Conservation (phyloP, 768 basidiomycete genomes). For the Macrolepiota dolichaula region DNA sequence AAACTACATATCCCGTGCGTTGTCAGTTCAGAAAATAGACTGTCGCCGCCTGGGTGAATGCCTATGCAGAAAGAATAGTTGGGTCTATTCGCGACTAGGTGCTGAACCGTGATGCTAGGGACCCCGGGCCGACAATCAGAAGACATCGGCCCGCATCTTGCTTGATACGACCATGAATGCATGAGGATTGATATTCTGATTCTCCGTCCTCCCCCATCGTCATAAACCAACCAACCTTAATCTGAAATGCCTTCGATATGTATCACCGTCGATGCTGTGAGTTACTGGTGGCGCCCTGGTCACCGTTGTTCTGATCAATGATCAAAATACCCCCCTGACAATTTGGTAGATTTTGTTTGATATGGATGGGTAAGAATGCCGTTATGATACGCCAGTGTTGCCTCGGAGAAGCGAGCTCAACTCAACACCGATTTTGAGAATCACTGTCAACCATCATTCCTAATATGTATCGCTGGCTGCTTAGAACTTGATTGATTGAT, state of each 20-base stretch:
- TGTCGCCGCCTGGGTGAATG: too few species aligned
- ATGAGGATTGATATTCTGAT: not conserved
- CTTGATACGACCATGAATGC: too few species aligned
- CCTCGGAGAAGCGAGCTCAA: not conserved
- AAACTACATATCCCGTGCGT: too few species aligned
- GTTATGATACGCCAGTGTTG: not conserved
- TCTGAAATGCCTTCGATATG: constrained; percentile 26
- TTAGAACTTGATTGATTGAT: constrained; percentile 2
- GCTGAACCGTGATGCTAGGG: too few species aligned
- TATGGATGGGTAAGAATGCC: constrained; percentile 56
- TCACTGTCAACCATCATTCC: constrained; percentile 5
- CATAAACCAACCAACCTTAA: not conserved
- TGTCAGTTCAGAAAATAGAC: too few species aligned
- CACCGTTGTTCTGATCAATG: not conserved
- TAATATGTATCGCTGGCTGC: not conserved
- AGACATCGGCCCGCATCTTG: too few species aligned
- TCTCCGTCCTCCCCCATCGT: not conserved
- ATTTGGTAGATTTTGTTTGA: constrained; percentile 57
- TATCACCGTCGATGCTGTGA: constrained; percentile 51
- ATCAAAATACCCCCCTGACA: constrained; percentile 2
- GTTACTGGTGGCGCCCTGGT: constrained; percentile 17
- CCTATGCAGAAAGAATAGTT: too few species aligned
- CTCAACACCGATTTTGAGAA: not conserved
- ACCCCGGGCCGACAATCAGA: too few species aligned
- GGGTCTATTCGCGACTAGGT: too few species aligned